Percentiles rank a stretch among this genome's conserved stretches.
phyloP scores from a whole-genome alignment of 495 filamentous ascomycete species.

The Amphirosellinia nigrospora region DNA sequence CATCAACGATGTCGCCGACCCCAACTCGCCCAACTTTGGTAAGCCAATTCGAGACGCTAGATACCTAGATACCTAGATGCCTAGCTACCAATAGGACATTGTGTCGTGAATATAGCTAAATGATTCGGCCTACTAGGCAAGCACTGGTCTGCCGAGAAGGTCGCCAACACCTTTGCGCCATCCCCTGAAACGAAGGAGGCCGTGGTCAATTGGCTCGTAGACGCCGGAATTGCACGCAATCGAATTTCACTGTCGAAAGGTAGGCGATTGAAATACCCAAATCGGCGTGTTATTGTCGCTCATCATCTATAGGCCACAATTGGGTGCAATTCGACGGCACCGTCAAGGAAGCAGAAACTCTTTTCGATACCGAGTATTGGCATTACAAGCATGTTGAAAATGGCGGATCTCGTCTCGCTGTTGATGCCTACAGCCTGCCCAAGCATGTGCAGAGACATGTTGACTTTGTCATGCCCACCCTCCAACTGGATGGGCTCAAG shows the following conservation, averaged over 20 bases:
- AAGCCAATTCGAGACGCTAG: conserved; percentile 52
- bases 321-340: conserved; percentile 61
- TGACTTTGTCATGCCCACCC: conserved; percentile 41
- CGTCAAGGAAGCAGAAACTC: conserved; percentile 56
- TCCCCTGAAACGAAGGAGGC: conserved; percentile 25
- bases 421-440: conserved; percentile 43
- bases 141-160: conserved; percentile 30
- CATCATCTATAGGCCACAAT: conserved; percentile 28
- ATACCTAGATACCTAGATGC: too few species aligned
- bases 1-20: conserved; percentile 38
- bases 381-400: conserved; percentile 54
- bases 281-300: neutral
- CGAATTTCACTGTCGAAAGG: conserved; percentile 21
- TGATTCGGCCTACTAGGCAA: conserved; percentile 13
- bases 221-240: conserved; percentile 20
- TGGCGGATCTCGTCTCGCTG: conserved; percentile 55
- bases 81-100: conserved; percentile 35
- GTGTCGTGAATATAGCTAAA: neutral
- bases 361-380: conserved; percentile 63
- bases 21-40: conserved; percentile 56
- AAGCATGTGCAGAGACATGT: conserved; percentile 32
- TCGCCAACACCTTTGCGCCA: conserved; percentile 26
- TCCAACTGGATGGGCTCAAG: conserved; percentile 40
- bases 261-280: neutral
- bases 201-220: conserved; percentile 26